Evolutionary conservation across 768 basidiomycete species (phyloP), one percentile per base, ranked within the genome.

Genomic region (Suillus decipiens): DNA sequence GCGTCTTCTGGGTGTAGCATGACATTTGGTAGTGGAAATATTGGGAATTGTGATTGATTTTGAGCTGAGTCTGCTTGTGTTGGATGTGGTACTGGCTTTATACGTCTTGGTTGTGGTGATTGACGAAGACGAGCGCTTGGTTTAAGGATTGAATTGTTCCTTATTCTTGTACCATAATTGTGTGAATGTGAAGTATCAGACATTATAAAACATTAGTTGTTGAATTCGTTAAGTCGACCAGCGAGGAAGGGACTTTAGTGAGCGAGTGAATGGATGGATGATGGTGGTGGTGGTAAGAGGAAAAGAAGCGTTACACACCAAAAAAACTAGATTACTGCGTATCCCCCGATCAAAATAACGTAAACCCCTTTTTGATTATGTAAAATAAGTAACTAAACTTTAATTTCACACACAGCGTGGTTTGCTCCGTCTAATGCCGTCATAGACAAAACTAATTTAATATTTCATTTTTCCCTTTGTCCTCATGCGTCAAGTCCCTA

Each of bases 1-100:
- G 87, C 87, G 75, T 92, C 90, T 66, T 92, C 90, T 4, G 86
- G 84, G 67, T 92, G 90, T 22, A 92, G 81, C 61, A 88, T 80
- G 73, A 90, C 79, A 68, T 86, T 75, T 2, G 83, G 81, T 0
- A 89, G 84, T 2, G 90, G 89, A 68, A 89, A 90, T 14, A 73
- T 62, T 33, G 82, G 79, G 19, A 72, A 64, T 47, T 69, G 61
- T 50, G 64, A 47, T 17, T 63, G 68, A 54, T 57, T 63, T 53
- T 53, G 59, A 31, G 61, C 66, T 33, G 61, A 67, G 24, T 71
- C 69, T 19, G 66, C 50, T 43, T 62, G 57, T 55, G 73, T 72
- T 17, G 65, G 45, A 45, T 63, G 59, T 51, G 73, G 73, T 17
- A 71, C 69, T 43, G 74, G 75, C 64, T 70, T 77, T 69, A 75